These are phyloP conservation scores for Trametes cubensis DNA, from an alignment of 768 basidiomycete species.

Conservation along the genomic window DNA sequence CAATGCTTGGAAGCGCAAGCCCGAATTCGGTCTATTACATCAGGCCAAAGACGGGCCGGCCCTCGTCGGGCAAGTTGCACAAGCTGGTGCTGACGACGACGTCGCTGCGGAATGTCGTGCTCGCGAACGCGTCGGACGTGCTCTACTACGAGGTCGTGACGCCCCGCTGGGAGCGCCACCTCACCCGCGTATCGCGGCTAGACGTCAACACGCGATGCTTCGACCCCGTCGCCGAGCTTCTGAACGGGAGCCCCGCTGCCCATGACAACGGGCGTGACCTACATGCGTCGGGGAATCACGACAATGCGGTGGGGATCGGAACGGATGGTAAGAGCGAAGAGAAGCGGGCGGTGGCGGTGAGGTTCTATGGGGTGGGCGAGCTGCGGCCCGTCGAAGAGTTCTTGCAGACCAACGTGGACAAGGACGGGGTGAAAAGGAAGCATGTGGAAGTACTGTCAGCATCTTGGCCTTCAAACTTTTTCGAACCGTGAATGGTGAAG, in stretches of 20 bases:
- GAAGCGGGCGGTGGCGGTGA: slow-evolving; percentile 35
- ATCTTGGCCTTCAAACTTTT: background rate
- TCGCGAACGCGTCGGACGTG: slow-evolving; percentile 41
- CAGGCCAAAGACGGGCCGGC: background rate
- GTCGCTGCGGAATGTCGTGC: slow-evolving; percentile 39
- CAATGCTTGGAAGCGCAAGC: background rate
- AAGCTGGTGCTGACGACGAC: slow-evolving; percentile 43
- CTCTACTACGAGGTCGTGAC: slow-evolving; percentile 46
- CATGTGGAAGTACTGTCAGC: slow-evolving; percentile 20
- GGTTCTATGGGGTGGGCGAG: slow-evolving; percentile 32
- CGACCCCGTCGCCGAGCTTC: slow-evolving; percentile 36
- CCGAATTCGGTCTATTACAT: slow-evolving; percentile 22
- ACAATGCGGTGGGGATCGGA: slow-evolving; percentile 25
- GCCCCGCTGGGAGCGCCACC: slow-evolving; percentile 39
- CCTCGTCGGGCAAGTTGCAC: slow-evolving; percentile 11
- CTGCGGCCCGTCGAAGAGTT: slow-evolving; percentile 36
- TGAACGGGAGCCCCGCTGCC: slow-evolving; percentile 29
- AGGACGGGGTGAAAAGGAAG: background rate
- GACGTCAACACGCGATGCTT: slow-evolving; percentile 36
- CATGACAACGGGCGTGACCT: too few species aligned
- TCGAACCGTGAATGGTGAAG: slow-evolving; percentile 20
- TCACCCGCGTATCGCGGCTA: slow-evolving; percentile 40
- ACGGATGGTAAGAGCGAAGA: slow-evolving; percentile 28
- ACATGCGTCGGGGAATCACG: background rate
- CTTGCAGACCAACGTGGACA: slow-evolving; percentile 26